Base-by-base conservation (phyloP, 2,329 filamentous ascomycete genomes). In the Ilyonectria mors-panacis region DNA sequence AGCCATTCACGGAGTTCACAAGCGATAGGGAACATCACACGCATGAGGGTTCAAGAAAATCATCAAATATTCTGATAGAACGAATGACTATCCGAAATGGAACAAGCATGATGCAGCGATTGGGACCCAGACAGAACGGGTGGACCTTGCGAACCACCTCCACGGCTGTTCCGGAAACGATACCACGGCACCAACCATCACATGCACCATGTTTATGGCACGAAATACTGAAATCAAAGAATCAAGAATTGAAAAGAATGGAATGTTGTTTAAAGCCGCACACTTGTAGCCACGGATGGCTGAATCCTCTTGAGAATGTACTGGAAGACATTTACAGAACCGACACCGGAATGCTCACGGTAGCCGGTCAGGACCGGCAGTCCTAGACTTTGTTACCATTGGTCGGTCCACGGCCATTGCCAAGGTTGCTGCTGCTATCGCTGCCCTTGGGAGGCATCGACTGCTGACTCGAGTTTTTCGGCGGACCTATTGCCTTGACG, bases 301-400 rank as follows among this genome's bases (percentile, higher is more conserved):
- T 65, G 47, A 44, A 44, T 54, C 55, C 57, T 76, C 68, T 67
- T 53, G 55, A 53, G 50, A 59, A 76, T 75, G 68, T 73, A 65
- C 69, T 55, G 17, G 55, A 56, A 69, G 64, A 73, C 66, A 76
- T 71, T 70, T 69, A 68, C 50, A 60, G 19, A 37, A 44, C 42
- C 44, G 65, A 51, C 64, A 45, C 39, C 19, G n/a, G 44, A 35
- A 37, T 26, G 55, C n/a, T 23, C 21, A 51, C 21, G 50, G 44
- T 23, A 42, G 33, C n/a, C n/a, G 19, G 55, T 66, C 50, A 69
- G 26, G 63, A 63, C 44, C 54, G 54, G 30, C 63, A 51, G 21
- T 60, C 58, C 56, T 59, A 68, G 3, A 68, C 68, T 35, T 66
- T 69, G 45, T 65, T 70, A n/a, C 67, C 65, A 33, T 59, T 68